Evolutionary conservation across 192 early-diverging fungal genomes (phyloP).

Genomic region (Umbelopsis ramanniana): DNA sequence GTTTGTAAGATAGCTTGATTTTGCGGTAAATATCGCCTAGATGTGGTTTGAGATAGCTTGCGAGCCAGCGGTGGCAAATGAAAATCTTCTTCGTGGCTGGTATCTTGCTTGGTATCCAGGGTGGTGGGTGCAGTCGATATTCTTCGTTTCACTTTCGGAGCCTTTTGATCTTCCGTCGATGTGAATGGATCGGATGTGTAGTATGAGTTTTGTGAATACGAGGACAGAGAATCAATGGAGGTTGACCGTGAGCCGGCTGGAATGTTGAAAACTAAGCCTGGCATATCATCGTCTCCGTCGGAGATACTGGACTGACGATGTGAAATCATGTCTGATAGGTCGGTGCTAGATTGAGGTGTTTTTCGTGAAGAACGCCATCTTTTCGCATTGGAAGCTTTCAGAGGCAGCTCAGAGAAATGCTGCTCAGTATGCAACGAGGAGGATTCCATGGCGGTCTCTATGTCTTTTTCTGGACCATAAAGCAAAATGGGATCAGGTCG

Average conservation of each 20-base stretch:
- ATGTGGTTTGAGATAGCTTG: neutral
- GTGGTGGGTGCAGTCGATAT: neutral
- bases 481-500: neutral
- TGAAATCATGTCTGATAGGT: neutral
- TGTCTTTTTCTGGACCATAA: neutral
- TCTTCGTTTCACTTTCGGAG: neutral
- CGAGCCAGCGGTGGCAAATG: slow-evolving; percentile 10
- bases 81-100: neutral
- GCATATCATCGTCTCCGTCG: slow-evolving; percentile 10
- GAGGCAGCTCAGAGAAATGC: neutral
- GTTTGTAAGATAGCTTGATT: slow-evolving; percentile 32
- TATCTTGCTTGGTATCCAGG: neutral
- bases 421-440: slow-evolving; percentile 3
- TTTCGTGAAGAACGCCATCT: neutral
- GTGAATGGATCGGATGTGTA: neutral
- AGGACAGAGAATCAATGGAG: slow-evolving; percentile 6
- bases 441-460: too few species aligned
- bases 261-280: slow-evolving; percentile 2
- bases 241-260: slow-evolving; percentile 4
- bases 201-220: neutral
- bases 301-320: neutral
- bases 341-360: neutral
- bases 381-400: neutral
- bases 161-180: neutral
- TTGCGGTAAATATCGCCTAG: slow-evolving; percentile 20